Evolutionary conservation across 2,329 filamentous ascomycete genomes (phyloP).

Genomic region (Sphaerostilbella broomeana): DNA sequence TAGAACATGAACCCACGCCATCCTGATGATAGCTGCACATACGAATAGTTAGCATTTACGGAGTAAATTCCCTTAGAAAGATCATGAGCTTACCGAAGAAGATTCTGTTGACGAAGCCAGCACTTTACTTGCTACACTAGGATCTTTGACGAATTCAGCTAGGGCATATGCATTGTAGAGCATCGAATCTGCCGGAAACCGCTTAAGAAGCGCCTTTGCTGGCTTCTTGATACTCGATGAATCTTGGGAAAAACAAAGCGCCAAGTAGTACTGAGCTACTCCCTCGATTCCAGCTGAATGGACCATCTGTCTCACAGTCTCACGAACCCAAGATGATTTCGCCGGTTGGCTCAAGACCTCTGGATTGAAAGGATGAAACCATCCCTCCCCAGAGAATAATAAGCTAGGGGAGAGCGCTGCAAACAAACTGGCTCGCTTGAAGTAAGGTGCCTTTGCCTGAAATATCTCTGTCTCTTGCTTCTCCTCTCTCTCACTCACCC

Average conservation of each 20-base stretch:
- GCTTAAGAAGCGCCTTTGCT: conserved; percentile 68
- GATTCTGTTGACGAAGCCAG: conserved; percentile 55
- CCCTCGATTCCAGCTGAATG: conserved; percentile 28
- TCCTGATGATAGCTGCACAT: conserved; percentile 14
- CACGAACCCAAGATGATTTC: conserved; percentile 43
- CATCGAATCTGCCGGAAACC: conserved; percentile 52
- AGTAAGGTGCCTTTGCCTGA: conserved; percentile 22
- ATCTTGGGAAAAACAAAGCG: conserved; percentile 55
- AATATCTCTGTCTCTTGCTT: conserved; percentile 18
- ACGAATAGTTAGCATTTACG: conserved; percentile 11
- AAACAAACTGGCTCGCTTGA: conserved; percentile 24
- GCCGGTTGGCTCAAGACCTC: conserved; percentile 21
- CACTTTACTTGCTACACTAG: conserved; percentile 54
- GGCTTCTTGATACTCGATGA: conserved; percentile 55
- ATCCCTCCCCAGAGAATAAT: conserved; percentile 41
- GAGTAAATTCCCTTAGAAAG: no score
- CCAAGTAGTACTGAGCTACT: conserved; percentile 64
- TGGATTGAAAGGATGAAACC: conserved; percentile 38
- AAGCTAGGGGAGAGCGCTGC: conserved; percentile 40
- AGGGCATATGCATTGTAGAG: conserved; percentile 77
- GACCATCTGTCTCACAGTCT: conserved; percentile 52
- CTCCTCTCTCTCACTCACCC: conserved; percentile 1
- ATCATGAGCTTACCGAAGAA: conserved; percentile 22
- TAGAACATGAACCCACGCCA: conserved; percentile 38
- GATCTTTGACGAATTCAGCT: conserved; percentile 55